Evolutionary conservation across 208 protist species (phyloP).

Genomic region (Novymonas esmeraldas): DNA sequence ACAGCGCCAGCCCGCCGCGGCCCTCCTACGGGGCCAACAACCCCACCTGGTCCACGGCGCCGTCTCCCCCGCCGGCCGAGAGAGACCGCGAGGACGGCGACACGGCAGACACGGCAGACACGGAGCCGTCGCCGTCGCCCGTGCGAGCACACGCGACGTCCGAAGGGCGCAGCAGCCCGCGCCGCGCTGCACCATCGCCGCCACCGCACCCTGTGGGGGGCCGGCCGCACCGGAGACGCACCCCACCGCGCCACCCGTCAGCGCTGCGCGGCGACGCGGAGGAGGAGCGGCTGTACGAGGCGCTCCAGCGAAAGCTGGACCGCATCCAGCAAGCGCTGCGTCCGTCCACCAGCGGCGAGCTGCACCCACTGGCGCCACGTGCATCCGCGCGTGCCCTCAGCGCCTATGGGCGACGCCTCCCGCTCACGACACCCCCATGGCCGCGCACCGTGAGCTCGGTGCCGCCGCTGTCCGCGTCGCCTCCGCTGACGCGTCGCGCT

Average conservation of each 20-base stretch:
- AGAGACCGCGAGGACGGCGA: too few relatives aligned
- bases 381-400: slow-evolving; percentile 15
- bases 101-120: too few relatives aligned
- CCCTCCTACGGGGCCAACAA: too few relatives aligned
- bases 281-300: slow-evolving; percentile 22
- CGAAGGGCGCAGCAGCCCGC: not conserved
- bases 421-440: slow-evolving; percentile 7
- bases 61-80: too few relatives aligned
- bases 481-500: slow-evolving; percentile 8
- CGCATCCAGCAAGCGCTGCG: slow-evolving; percentile 28
- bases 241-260: too few relatives aligned
- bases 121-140: slow-evolving; percentile 1
- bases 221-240: too few relatives aligned
- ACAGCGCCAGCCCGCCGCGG: too few relatives aligned
- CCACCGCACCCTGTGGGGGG: too few relatives aligned
- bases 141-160: too few relatives aligned
- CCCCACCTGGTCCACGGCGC: too few relatives aligned
- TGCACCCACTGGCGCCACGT: not conserved
- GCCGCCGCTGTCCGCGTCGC: not conserved
- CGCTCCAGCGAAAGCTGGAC: slow-evolving; percentile 23
- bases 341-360: not conserved
- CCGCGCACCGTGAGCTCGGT: not conserved
- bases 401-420: slow-evolving; percentile 19
- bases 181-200: not conserved
- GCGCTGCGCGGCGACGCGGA: slow-evolving; percentile 9